phyloP scores from a whole-genome alignment of 140 eudicot species.

The Erigeron philadelphicus region DNA sequence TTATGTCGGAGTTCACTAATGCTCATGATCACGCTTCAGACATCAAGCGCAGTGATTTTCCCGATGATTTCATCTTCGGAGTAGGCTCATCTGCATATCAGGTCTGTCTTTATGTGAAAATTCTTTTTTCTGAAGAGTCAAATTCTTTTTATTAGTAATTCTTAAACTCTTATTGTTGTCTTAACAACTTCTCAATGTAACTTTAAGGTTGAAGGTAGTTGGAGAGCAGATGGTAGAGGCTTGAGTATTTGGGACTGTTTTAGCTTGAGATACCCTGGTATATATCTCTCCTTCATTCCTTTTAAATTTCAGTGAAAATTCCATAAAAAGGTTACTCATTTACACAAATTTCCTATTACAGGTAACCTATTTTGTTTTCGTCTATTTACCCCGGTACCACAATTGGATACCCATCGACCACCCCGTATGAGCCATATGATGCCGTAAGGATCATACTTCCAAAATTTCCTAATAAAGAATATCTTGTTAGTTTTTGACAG shows the following conservation, averaged over 20 bases:
- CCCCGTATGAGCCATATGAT: too few relatives aligned
- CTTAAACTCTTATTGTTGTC: not conserved
- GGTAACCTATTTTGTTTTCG: too few relatives aligned
- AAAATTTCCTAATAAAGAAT: too few relatives aligned
- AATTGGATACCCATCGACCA: too few relatives aligned
- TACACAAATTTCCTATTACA: too few relatives aligned
- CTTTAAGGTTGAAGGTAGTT: slow-evolving; percentile 19
- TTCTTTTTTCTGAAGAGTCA: not conserved
- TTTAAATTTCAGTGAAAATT: too few relatives aligned
- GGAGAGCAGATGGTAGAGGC: slow-evolving; percentile 19
- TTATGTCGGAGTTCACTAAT: not conserved
- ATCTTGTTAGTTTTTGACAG: too few relatives aligned
- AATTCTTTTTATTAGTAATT: not conserved
- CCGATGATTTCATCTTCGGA: slow-evolving; percentile 8
- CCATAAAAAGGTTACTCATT: too few relatives aligned
- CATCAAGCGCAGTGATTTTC: slow-evolving; percentile 12
- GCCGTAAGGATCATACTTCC: too few relatives aligned
- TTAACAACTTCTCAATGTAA: not conserved
- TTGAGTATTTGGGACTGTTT: slow-evolving; percentile 10
- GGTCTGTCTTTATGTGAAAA: not conserved
- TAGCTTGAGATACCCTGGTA: slow-evolving; percentile 7
- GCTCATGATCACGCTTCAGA: not conserved
- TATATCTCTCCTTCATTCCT: not conserved
- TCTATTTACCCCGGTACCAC: too few relatives aligned
- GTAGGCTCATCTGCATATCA: slow-evolving; percentile 18